Percentiles rank a stretch among this genome's conserved stretches.
phyloP scores from a whole-genome alignment of 768 basidiomycete species.

The Lentinus tigrinus region DNA sequence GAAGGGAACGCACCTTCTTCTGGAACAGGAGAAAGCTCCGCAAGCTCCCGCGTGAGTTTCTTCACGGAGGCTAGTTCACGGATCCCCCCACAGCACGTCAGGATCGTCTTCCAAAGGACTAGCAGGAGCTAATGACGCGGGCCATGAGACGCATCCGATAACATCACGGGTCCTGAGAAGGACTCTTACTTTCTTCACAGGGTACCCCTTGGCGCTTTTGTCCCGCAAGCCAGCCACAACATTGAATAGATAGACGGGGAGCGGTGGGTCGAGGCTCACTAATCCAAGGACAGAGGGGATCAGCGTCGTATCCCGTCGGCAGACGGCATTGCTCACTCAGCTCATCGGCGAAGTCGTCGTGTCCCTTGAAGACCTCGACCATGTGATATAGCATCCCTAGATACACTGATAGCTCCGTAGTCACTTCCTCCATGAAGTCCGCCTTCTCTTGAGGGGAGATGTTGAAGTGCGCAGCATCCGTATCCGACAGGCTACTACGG shows the following conservation, averaged over 20 bases:
- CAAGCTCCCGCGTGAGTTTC: constrained; percentile 80
- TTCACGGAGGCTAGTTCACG: constrained; percentile 84
- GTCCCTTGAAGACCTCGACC: constrained; percentile 89
- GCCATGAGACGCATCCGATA: constrained; percentile 9
- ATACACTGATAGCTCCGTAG: constrained; percentile 90
- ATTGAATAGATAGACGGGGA: constrained; percentile 90
- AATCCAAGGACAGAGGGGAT: constrained; percentile 7
- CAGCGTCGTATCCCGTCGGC: constrained; percentile 16
- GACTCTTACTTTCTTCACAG: constrained; percentile 85
- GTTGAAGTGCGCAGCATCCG: constrained; percentile 68
- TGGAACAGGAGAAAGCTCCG: constrained; percentile 61
- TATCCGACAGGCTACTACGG: constrained; percentile 70
- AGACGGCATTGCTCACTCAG: constrained; percentile 64
- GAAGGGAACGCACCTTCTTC: constrained; percentile 41
- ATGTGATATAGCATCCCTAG: constrained; percentile 94
- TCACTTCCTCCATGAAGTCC: constrained; percentile 85
- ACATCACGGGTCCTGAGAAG: constrained; percentile 10
- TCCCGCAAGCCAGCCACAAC: constrained; percentile 89
- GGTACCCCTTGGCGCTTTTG: constrained; percentile 92
- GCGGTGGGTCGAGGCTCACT: constrained; percentile 96
- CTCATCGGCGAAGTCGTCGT: constrained; percentile 95
- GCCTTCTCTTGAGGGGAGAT: constrained; percentile 69
- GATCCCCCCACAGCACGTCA: constrained; percentile 91
- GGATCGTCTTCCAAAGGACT: constrained; percentile 89
- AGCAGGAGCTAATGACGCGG: constrained; percentile 67